A percentile compares a stretch with the other conserved stretches of the same genome.
Conservation (phyloP, 2,329 filamentous ascomycete species). For the Eutypella sp. region DNA sequence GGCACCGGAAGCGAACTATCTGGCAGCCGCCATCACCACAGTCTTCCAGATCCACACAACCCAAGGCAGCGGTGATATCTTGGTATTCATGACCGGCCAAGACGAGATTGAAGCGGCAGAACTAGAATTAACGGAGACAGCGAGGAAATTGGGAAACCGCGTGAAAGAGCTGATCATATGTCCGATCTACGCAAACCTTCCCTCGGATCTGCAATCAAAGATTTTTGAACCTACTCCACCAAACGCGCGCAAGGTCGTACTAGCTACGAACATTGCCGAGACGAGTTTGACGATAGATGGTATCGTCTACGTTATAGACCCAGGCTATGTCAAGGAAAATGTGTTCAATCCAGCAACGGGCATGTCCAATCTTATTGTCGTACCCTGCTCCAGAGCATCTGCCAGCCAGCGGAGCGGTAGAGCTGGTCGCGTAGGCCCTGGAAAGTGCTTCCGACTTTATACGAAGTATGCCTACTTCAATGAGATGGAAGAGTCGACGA, state of each 20-base stretch:
- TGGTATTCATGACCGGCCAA: conserved; percentile 92
- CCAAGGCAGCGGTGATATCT: conserved; percentile 78
- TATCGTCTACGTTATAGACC: conserved; percentile 93
- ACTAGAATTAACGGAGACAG: conserved; percentile 77
- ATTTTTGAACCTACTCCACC: conserved; percentile 93
- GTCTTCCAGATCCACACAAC: conserved; percentile 93
- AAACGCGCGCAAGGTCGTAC: conserved; percentile 80
- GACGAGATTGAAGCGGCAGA: conserved; percentile 93
- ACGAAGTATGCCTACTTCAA: conserved; percentile 93
- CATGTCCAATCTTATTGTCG: conserved; percentile 87
- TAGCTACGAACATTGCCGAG: conserved; percentile 96
- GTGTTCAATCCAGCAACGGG: conserved; percentile 86
- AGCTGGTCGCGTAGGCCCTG: conserved; percentile 85
- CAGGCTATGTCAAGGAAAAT: conserved; percentile 93
- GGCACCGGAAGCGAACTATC: conserved; percentile 88
- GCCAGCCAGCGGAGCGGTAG: conserved; percentile 91
- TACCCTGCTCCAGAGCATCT: conserved; percentile 84
- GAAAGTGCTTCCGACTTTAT: conserved; percentile 90
- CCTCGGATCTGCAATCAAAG: conserved; percentile 83
- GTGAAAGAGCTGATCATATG: conserved; percentile 84
- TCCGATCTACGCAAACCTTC: conserved; percentile 91
- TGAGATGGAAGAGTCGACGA: conserved; percentile 87
- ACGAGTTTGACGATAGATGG: conserved; percentile 94
- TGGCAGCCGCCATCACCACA: conserved; percentile 85
- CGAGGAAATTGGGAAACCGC: conserved; percentile 77